Evolutionary conservation across 257 asterid genomes (phyloP).

Genomic region (Coffea eugenioides): DNA sequence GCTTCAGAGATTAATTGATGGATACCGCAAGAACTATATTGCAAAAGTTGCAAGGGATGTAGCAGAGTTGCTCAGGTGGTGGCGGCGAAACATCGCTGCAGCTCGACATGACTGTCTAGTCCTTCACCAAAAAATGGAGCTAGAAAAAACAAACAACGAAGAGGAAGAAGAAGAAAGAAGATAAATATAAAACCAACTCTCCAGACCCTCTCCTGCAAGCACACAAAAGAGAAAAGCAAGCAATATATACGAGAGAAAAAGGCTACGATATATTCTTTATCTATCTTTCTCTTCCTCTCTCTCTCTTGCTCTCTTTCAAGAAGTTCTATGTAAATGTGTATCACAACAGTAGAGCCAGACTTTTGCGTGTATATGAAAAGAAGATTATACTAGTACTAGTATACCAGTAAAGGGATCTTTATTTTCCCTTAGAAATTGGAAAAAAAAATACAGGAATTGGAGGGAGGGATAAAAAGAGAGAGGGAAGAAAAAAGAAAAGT

Average conservation of each 20-base stretch:
- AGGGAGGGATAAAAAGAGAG: background rate
- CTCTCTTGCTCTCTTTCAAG: conserved; percentile 14
- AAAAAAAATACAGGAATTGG: background rate
- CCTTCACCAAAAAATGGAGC: conserved; percentile 4
- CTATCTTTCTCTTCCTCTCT: background rate
- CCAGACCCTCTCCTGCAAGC: background rate
- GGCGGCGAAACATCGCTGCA: conserved; percentile 46
- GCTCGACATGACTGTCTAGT: conserved; percentile 34
- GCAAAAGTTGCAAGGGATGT: conserved; percentile 94
- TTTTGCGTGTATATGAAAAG: background rate
- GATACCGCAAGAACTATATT: conserved; percentile 88
- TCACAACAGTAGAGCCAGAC: conserved; percentile 14
- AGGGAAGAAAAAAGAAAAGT: background rate
- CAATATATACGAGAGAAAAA: background rate
- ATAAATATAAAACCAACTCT: background rate
- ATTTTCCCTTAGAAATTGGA: no score
- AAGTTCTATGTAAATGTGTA: conserved; percentile 12
- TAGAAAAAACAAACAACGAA: background rate
- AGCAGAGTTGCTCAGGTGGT: conserved; percentile 67
- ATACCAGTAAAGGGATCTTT: background rate
- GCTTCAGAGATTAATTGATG: conserved; percentile 2
- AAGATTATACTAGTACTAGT: conserved; percentile 1
- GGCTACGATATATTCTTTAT: background rate
- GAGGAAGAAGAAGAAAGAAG: background rate
- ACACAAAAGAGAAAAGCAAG: background rate